Conservation (phyloP, 208 protist species). For the Trypanosoma mega region DNA sequence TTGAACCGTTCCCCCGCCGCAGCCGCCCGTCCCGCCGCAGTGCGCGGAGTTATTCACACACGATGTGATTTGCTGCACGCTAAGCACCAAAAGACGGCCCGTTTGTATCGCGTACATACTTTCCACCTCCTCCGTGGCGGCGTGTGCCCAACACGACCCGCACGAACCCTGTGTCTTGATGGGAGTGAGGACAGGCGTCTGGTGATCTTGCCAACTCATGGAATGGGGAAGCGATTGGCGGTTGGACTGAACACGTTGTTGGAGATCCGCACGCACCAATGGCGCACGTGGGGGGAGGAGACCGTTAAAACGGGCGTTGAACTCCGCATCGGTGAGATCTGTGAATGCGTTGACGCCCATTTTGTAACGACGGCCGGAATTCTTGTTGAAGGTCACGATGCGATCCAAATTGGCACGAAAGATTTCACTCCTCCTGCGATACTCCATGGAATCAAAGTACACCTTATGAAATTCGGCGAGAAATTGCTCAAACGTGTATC, state of each 20-base stretch:
- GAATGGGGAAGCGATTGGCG: conserved; percentile 18
- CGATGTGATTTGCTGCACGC: conserved; percentile 92
- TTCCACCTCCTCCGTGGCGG: conserved; percentile 73
- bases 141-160: conserved; percentile 77
- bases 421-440: conserved; percentile 29
- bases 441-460: conserved; percentile 38
- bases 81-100: conserved; percentile 68
- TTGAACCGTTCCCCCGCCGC: conserved; percentile 71
- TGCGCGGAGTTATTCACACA: conserved; percentile 70
- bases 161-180: conserved; percentile 82
- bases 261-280: not conserved
- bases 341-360: conserved; percentile 47
- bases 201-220: conserved; percentile 28
- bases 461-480: conserved; percentile 35
- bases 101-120: conserved; percentile 62
- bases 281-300: not conserved
- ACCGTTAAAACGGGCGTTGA: conserved; percentile 22
- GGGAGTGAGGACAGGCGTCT: conserved; percentile 48
- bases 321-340: conserved; percentile 51
- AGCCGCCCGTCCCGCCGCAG: conserved; percentile 73
- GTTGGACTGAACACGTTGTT: no score
- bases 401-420: conserved; percentile 32
- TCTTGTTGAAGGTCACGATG: conserved; percentile 35
- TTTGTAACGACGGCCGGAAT: conserved; percentile 13
- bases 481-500: conserved; percentile 37